These are phyloP conservation scores for Tetraselmis striata DNA, from an alignment of 139 green algal genomes.

Conservation along the genomic window DNA sequence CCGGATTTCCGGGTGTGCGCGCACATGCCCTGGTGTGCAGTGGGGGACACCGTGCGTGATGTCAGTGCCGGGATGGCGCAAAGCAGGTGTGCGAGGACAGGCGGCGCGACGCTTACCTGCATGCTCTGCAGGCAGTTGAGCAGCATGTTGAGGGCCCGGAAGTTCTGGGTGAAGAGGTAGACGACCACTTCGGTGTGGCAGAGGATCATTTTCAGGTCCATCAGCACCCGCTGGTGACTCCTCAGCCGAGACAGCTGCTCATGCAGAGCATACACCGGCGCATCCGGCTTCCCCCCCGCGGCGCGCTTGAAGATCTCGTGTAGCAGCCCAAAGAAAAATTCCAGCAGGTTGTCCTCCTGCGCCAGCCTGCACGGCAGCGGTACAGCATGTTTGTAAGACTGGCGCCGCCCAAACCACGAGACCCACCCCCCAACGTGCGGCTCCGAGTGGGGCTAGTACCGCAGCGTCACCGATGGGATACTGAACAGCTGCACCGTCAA, in stretches of 20 bases:
- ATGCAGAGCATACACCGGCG: not conserved
- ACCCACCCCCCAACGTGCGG: too few species aligned
- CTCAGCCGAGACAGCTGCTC: not conserved
- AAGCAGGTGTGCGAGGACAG: too few species aligned
- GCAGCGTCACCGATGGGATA: slow-evolving; percentile 31
- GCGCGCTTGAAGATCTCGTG: not conserved
- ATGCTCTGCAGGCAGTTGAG: not conserved
- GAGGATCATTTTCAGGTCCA: not conserved
- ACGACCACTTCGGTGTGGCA: not conserved
- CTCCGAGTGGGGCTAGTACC: too few species aligned
- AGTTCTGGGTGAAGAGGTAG: not conserved
- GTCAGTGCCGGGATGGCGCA: too few species aligned
- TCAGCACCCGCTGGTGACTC: not conserved
- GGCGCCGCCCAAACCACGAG: not conserved
- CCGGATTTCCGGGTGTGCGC: not conserved
- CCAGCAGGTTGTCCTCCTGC: not conserved
- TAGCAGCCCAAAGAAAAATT: not conserved
- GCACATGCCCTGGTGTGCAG: not conserved
- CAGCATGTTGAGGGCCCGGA: not conserved
- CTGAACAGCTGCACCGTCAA: slow-evolving; percentile 61
- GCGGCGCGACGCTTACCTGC: not conserved
- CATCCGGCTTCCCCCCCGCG: not conserved
- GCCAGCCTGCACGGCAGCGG: not conserved
- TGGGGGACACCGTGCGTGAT: too few species aligned
- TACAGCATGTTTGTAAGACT: too few species aligned